Evolutionary conservation across 2,329 filamentous ascomycete species (phyloP).

Genomic region (Trichoderma semiorbis): DNA sequence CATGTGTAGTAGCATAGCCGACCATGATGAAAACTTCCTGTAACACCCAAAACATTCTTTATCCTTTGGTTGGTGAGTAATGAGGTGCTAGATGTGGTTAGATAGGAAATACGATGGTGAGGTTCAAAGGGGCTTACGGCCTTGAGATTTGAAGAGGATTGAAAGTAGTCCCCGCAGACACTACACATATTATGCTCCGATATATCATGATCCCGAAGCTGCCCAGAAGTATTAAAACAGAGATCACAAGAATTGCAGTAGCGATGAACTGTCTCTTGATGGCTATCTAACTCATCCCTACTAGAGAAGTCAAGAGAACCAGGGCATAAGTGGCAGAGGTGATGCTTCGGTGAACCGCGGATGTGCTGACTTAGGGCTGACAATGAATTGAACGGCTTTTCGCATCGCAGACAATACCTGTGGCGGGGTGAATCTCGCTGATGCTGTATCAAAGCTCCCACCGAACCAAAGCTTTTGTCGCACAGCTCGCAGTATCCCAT

Average conservation of each 20-base stretch:
- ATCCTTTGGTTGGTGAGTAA: not conserved
- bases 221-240: not conserved
- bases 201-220: not conserved
- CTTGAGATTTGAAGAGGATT: not conserved
- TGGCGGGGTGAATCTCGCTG: not conserved
- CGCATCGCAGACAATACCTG: not conserved
- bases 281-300: not conserved
- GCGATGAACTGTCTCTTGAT: not conserved
- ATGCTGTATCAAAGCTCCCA: not conserved
- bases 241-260: not conserved
- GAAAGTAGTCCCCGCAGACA: not conserved
- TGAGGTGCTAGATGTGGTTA: not conserved
- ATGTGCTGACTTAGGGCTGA: not conserved
- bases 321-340: not conserved
- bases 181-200: not conserved
- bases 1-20: not conserved
- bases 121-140: not conserved
- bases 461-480: not conserved
- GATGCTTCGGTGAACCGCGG: not conserved
- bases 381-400: not conserved
- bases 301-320: not conserved
- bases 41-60: not conserved
- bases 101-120: not conserved
- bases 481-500: not conserved
- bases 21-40: not conserved